Base-by-base conservation (phyloP, 73 alveolate genomes). In the Uronychia binucleata region DNA sequence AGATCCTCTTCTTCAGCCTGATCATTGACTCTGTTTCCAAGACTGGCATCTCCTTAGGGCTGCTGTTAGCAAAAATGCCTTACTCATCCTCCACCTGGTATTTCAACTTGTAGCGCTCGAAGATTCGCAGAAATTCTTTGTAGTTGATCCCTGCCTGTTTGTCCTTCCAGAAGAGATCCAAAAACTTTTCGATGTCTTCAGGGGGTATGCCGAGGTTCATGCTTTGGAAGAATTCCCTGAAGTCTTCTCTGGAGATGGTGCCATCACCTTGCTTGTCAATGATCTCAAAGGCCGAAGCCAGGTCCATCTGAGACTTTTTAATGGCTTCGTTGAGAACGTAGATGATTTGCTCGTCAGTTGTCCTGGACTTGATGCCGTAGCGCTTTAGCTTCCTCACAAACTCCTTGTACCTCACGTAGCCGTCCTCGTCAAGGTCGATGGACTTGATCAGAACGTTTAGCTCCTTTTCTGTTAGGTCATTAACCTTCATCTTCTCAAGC, bases 71-170 rank as follows among this genome's bases (percentile, higher is more conserved):
- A 28, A 26, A 26, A 8, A 34, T 58, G 30, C 31, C 57, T 0
- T 35, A 1, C 19, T 81, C 88, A 33, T 31, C 85, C 5, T 79
- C 84, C 28, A 75, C 95, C 33, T 86, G 83, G 59, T 80, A 67
- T 74, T 86, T 78, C 28, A 77, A 79, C 59, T 85, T 67, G 59
- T 85, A 85, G 33, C 92, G 81, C 28, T 83, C 58, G 85, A 85
- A 90, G 13, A 90, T 80, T 1, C 92, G 30, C 74, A 90, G 76
- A 85, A 90, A 90, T 19, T 84, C 88, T 31, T 82, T 34, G 80
- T 79, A 90, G 86, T 90, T 89, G 31, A 90, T 90, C n/a, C 95
- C 95, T 33, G 85, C 95, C 28, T 85, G 59, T 76, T 83, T 74
- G 46, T 85, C 90, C 77, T 67, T 67, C 95, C 95, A 90, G 91